These are phyloP conservation scores for Ceratocystis lukuohia DNA, from an alignment of 2,329 filamentous ascomycete genomes.

Conservation along the genomic window DNA sequence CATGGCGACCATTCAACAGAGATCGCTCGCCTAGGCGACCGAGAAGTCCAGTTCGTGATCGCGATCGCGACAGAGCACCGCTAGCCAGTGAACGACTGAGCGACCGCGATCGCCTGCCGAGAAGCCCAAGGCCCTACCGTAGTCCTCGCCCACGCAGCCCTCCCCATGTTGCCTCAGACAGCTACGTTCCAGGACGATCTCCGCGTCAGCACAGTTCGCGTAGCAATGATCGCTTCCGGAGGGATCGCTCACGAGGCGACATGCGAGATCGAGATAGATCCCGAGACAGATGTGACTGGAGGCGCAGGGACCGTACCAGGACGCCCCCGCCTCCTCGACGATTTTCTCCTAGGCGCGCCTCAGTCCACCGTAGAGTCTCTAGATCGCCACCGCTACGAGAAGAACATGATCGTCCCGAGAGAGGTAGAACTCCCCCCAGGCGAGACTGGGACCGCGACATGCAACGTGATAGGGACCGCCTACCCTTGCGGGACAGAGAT, in stretches of 20 bases:
- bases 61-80: neutral
- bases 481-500: conserved; percentile 15
- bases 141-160: conserved; percentile 28
- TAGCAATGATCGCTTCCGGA: conserved; percentile 31
- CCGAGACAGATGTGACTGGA: conserved; percentile 22
- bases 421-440: conserved; percentile 29
- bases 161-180: conserved; percentile 31
- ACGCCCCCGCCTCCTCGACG: conserved; percentile 25
- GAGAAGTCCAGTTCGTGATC: conserved; percentile 24
- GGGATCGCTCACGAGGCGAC: conserved; percentile 33
- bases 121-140: conserved; percentile 26
- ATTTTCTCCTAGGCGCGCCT: conserved; percentile 28
- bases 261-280: conserved; percentile 27
- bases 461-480: conserved; percentile 21
- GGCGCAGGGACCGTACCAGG: conserved; percentile 23
- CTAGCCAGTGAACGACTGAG: neutral
- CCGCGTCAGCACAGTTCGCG: conserved; percentile 30
- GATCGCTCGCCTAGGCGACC: conserved; percentile 30
- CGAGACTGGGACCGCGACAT: conserved; percentile 26
- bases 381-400: conserved; percentile 23
- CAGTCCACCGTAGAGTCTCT: conserved; percentile 25
- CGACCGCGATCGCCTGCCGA: conserved; percentile 26
- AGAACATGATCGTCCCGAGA: conserved; percentile 29
- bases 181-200: conserved; percentile 35
- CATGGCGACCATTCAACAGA: conserved; percentile 44